Evolutionary conservation across 129 eudicot genomes (phyloP).

Genomic region (Centaurea solstitialis): DNA sequence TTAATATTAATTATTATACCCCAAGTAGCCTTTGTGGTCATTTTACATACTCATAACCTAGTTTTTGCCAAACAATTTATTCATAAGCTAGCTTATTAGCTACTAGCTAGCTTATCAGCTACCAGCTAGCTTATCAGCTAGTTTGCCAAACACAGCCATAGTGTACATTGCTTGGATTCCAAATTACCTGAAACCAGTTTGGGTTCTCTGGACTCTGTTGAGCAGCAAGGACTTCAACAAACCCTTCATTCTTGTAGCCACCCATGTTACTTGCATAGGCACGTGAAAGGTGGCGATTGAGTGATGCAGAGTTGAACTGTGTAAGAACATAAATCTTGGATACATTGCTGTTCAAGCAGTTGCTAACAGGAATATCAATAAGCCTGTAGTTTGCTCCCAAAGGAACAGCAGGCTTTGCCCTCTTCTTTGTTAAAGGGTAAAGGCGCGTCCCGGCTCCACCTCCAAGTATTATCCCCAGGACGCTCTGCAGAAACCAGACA

Average conservation of each 20-base stretch:
- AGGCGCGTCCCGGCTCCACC: slow-evolving; percentile 99
- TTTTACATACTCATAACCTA: too few species aligned
- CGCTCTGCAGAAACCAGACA: slow-evolving; percentile 68
- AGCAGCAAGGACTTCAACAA: slow-evolving; percentile 99
- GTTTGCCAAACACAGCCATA: not conserved
- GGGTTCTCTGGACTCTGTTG: slow-evolving; percentile 99
- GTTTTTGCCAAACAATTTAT: too few species aligned
- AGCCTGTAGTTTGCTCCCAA: slow-evolving; percentile 97
- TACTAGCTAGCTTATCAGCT: not conserved
- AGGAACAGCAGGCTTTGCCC: slow-evolving; percentile 99
- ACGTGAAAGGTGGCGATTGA: slow-evolving; percentile 95
- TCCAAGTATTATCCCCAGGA: slow-evolving; percentile 95
- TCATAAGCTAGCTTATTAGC: too few species aligned
- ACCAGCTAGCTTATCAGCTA: not conserved
- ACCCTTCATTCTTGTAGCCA: slow-evolving; percentile 97
- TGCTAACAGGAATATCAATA: slow-evolving; percentile 97
- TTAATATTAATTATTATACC: too few species aligned
- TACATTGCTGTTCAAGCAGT: slow-evolving; percentile 93
- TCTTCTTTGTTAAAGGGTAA: slow-evolving; percentile 95
- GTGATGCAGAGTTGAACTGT: slow-evolving; percentile 96
- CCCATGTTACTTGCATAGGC: slow-evolving; percentile 99
- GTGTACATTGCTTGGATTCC: not conserved
- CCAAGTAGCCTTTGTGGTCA: too few species aligned
- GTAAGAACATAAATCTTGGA: slow-evolving; percentile 94
- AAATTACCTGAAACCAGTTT: slow-evolving; percentile 91